Conservation (phyloP, 2,329 filamentous ascomycete genomes). For the Cryphonectria japonica region DNA sequence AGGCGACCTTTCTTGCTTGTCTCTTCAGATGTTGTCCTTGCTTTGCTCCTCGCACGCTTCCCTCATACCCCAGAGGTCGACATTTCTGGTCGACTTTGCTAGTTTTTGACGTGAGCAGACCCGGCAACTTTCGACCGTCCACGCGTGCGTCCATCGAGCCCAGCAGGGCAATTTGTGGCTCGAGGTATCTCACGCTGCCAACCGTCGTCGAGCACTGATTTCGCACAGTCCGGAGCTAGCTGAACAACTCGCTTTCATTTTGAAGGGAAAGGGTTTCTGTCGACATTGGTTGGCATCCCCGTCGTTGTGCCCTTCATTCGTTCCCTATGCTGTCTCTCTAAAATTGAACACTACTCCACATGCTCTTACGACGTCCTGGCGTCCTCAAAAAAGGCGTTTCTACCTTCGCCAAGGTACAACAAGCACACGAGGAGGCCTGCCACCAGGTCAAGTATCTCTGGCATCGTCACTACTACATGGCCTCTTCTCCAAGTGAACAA, state of each 20-base stretch:
- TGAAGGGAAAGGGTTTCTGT: not conserved
- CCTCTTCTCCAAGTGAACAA: slow-evolving; percentile 31
- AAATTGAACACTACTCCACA: not conserved
- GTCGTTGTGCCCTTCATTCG: not conserved
- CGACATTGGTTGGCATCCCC: not conserved
- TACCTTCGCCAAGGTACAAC: not conserved
- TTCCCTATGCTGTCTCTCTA: not conserved
- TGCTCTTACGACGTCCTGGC: not conserved
- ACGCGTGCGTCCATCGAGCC: not conserved
- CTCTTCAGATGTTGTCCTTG: not conserved
- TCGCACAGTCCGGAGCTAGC: not conserved
- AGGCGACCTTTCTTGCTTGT: slow-evolving; percentile 3
- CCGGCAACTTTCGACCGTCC: slow-evolving; percentile 1
- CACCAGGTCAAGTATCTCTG: not conserved
- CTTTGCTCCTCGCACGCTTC: not conserved
- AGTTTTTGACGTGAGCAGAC: not conserved
- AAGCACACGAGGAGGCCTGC: not conserved
- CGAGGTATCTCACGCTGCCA: slow-evolving; percentile 6
- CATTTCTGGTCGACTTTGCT: not conserved
- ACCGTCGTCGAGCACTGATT: not conserved
- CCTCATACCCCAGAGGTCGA: not conserved
- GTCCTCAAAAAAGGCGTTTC: not conserved
- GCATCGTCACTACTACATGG: slow-evolving; percentile 5
- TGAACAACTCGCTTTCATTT: slow-evolving; percentile 2
- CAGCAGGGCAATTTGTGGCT: not conserved